A percentile compares a stretch with the other conserved stretches of the same genome.
Conservation (phyloP, 208 protist genomes). For the Endotrypanum monterogeii region DNA sequence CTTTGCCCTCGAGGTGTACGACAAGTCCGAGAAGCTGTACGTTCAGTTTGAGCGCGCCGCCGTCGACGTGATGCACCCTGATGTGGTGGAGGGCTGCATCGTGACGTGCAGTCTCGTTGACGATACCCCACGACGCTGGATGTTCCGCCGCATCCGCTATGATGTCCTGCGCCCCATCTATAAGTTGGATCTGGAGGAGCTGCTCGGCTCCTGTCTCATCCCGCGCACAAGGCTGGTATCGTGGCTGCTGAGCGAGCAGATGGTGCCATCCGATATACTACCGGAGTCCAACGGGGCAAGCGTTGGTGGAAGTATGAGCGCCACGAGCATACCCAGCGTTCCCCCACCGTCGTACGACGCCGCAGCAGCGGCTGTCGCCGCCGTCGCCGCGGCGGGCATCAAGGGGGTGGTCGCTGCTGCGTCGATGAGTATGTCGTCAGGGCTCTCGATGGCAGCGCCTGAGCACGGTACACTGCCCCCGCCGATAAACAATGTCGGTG, state of each 20-base stretch:
- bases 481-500: background rate
- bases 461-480: background rate
- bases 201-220: slow-evolving; percentile 71
- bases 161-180: slow-evolving; percentile 74
- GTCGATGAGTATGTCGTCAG: background rate
- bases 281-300: slow-evolving; percentile 11
- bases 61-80: slow-evolving; percentile 65
- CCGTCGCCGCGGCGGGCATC: background rate
- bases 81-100: slow-evolving; percentile 81
- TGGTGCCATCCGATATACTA: slow-evolving; percentile 42
- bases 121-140: slow-evolving; percentile 43
- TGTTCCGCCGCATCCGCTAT: slow-evolving; percentile 69
- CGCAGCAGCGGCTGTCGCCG: slow-evolving; percentile 10
- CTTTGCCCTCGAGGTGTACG: slow-evolving; percentile 82
- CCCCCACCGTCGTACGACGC: slow-evolving; percentile 34
- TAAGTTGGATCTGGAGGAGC: slow-evolving; percentile 65
- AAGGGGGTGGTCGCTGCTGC: slow-evolving; percentile 4
- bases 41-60: slow-evolving; percentile 69
- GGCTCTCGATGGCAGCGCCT: background rate
- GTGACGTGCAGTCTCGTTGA: slow-evolving; percentile 68
- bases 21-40: slow-evolving; percentile 82
- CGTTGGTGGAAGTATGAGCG: slow-evolving; percentile 7
- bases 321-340: slow-evolving; percentile 11
- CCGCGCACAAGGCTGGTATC: slow-evolving; percentile 61
- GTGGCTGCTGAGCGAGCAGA: slow-evolving; percentile 66